Evolutionary conservation across 768 basidiomycete species (phyloP).

Genomic region (Mycena latifolia): DNA sequence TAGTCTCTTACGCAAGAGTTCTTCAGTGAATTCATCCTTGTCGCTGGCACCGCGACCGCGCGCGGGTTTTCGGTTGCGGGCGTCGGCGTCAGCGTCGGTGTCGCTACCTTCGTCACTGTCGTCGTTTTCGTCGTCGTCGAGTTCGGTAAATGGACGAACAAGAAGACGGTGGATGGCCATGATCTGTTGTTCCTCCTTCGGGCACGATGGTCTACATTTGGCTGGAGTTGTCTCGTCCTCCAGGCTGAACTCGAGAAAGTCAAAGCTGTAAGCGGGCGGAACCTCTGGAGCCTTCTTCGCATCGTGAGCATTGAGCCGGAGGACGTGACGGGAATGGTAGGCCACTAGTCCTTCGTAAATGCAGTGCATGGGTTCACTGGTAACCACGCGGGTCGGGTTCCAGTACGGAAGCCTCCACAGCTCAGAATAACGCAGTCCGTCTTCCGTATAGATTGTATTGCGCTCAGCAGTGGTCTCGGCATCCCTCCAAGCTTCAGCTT

Average conservation of each 20-base stretch:
- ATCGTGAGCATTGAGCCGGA: constrained; percentile 18
- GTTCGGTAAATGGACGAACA: background rate
- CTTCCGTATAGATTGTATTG: constrained; percentile 22
- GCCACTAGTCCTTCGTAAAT: constrained; percentile 38
- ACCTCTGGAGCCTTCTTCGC: background rate
- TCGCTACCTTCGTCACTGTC: background rate
- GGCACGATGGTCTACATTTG: background rate
- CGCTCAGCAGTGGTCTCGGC: constrained; percentile 23
- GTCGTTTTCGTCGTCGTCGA: background rate
- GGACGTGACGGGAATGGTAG: constrained; percentile 32
- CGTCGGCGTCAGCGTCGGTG: background rate
- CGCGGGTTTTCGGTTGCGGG: no score
- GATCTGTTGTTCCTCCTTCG: constrained; percentile 8
- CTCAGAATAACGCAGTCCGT: constrained; percentile 39
- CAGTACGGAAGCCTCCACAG: constrained; percentile 44
- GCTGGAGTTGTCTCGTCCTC: background rate
- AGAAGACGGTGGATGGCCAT: constrained; percentile 3
- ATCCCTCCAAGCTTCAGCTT: constrained; percentile 28
- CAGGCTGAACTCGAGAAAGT: background rate
- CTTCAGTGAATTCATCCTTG: constrained; percentile 12
- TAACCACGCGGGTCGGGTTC: constrained; percentile 37
- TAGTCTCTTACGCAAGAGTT: background rate
- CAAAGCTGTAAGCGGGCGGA: background rate
- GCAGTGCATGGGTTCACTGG: constrained; percentile 47
- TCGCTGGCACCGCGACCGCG: no score